Evolutionary conservation across 768 basidiomycete species (phyloP).

Genomic region (Strobilomyces echinocephalus): DNA sequence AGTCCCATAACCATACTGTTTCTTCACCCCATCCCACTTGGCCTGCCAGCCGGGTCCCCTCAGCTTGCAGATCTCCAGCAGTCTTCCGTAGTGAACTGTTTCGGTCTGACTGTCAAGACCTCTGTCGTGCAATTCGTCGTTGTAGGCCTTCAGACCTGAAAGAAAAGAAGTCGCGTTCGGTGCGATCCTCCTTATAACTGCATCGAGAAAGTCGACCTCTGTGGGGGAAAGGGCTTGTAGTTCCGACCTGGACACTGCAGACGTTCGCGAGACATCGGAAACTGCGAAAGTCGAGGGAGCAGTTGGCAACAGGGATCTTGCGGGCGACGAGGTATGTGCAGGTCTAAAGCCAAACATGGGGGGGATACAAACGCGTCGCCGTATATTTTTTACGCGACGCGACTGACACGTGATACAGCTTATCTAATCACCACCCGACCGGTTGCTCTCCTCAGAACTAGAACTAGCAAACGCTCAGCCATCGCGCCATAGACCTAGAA

Average conservation of each 20-base stretch:
- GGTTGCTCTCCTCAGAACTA: slow-evolving; percentile 8
- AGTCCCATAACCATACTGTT: slow-evolving; percentile 41
- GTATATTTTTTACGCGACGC: slow-evolving; percentile 21
- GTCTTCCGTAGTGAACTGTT: slow-evolving; percentile 74
- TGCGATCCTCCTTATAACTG: slow-evolving; percentile 66
- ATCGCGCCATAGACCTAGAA: neutral
- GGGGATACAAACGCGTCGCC: slow-evolving; percentile 10
- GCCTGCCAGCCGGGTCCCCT: slow-evolving; percentile 77
- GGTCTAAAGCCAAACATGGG: slow-evolving; percentile 47
- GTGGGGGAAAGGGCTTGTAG: slow-evolving; percentile 44
- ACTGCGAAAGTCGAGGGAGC: slow-evolving; percentile 4
- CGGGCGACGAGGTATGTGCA: slow-evolving; percentile 44
- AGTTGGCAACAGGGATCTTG: slow-evolving; percentile 27
- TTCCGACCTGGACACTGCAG: slow-evolving; percentile 42
- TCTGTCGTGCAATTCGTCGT: slow-evolving; percentile 66
- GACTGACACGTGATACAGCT: slow-evolving; percentile 24
- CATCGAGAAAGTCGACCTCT: slow-evolving; percentile 71
- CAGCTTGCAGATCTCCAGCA: slow-evolving; percentile 78
- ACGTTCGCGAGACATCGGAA: slow-evolving; percentile 39
- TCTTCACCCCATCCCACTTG: slow-evolving; percentile 74
- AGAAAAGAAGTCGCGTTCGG: slow-evolving; percentile 70
- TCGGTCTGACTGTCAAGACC: slow-evolving; percentile 74
- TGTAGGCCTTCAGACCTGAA: slow-evolving; percentile 81
- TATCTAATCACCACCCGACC: slow-evolving; percentile 20
- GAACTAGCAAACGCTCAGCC: neutral